These are phyloP conservation scores for Helicostylum pulchrum DNA, from an alignment of 192 early-diverging fungal genomes.

Conservation along the genomic window DNA sequence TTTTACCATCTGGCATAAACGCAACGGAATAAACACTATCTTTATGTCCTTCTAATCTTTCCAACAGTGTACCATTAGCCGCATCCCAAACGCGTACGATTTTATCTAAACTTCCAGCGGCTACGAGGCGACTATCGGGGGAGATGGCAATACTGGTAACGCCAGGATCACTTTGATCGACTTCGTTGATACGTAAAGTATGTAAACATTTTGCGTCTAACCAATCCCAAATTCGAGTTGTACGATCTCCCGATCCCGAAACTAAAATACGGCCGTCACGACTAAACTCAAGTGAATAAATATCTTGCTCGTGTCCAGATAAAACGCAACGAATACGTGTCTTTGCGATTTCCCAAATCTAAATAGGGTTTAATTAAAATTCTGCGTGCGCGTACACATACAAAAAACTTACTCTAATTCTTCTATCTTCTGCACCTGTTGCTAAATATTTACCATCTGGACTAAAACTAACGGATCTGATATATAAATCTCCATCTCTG, in stretches of 20 bases:
- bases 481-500: slow-evolving; percentile 86
- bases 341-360: slow-evolving; percentile 68
- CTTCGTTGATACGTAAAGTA: slow-evolving; percentile 76
- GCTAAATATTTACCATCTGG: slow-evolving; percentile 89
- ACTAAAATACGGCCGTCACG: slow-evolving; percentile 87
- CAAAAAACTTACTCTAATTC: slow-evolving; percentile 67
- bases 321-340: slow-evolving; percentile 65
- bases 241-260: slow-evolving; percentile 84
- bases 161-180: slow-evolving; percentile 82
- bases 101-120: slow-evolving; percentile 88
- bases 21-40: slow-evolving; percentile 96
- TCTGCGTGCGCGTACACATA: no score
- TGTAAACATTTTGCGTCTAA: slow-evolving; percentile 69
- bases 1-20: slow-evolving; percentile 89
- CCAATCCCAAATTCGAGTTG: slow-evolving; percentile 86
- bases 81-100: slow-evolving; percentile 93
- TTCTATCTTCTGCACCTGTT: slow-evolving; percentile 93
- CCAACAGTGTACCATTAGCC: slow-evolving; percentile 70
- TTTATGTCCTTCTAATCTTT: slow-evolving; percentile 91
- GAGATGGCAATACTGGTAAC: slow-evolving; percentile 95
- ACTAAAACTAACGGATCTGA: slow-evolving; percentile 93
- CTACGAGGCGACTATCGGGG: slow-evolving; percentile 83
- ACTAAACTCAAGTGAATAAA: slow-evolving; percentile 94
- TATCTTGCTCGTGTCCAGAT: slow-evolving; percentile 91
- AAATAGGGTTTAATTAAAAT: background rate